Evolutionary conservation across 2,329 filamentous ascomycete genomes (phyloP).

Genomic region (Penicillium sclerotigenum): DNA sequence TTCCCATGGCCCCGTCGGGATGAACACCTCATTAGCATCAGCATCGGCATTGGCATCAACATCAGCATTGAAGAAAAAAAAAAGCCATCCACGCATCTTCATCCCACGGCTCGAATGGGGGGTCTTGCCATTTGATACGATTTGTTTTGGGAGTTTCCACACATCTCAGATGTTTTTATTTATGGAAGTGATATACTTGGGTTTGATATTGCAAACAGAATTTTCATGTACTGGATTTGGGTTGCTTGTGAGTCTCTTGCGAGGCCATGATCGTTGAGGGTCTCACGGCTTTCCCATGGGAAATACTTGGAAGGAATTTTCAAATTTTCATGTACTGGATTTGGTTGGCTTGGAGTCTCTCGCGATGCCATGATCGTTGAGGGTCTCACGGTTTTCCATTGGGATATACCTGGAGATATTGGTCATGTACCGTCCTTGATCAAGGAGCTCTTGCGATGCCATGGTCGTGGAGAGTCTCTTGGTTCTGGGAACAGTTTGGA

Average conservation of each 20-base stretch:
- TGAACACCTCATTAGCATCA: neutral
- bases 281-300: neutral
- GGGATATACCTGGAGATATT: neutral
- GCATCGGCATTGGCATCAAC: neutral
- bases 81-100: neutral
- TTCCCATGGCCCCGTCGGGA: slow-evolving; percentile 20
- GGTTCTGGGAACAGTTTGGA: neutral
- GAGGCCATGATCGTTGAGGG: neutral
- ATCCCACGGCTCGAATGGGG: slow-evolving; percentile 21
- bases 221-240: neutral
- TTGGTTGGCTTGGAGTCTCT: neutral
- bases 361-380: slow-evolving; percentile 1
- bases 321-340: neutral
- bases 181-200: neutral
- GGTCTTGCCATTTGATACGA: slow-evolving; percentile 6
- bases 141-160: neutral
- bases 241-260: neutral
- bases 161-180: neutral
- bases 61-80: neutral
- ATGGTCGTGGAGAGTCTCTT: neutral
- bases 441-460: neutral
- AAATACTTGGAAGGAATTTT: too few species aligned
- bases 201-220: neutral
- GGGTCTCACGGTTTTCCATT: neutral
- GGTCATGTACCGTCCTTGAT: neutral